These are phyloP conservation scores for Chenopodium formosanum DNA, from an alignment of 148 eudicot genomes.

Conservation along the genomic window DNA sequence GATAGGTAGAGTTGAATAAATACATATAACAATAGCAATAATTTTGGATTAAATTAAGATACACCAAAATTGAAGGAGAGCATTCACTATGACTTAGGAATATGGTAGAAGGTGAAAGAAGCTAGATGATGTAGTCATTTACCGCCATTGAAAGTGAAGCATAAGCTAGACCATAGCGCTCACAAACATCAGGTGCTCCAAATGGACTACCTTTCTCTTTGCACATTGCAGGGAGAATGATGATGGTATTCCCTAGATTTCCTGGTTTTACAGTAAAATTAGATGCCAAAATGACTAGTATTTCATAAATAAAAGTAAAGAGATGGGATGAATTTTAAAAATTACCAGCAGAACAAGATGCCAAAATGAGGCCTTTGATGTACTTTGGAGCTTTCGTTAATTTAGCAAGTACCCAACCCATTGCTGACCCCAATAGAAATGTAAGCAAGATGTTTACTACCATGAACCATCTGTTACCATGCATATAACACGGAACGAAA, in stretches of 20 bases:
- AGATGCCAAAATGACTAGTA: too few species aligned
- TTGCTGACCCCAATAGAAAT: conserved; percentile 38
- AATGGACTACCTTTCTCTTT: conserved; percentile 81
- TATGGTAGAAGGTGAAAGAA: too few species aligned
- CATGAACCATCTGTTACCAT: conserved; percentile 51
- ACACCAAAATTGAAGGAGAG: too few species aligned
- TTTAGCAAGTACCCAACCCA: conserved; percentile 44
- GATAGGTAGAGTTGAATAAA: too few species aligned
- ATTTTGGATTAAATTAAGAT: too few species aligned
- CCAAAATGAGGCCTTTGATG: conserved; percentile 42
- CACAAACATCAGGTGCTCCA: conserved; percentile 66
- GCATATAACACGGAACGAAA: not conserved
- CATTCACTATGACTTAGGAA: too few species aligned
- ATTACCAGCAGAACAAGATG: conserved; percentile 47
- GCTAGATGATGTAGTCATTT: conserved; percentile 10
- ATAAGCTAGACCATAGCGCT: conserved; percentile 58
- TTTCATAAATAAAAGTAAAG: too few species aligned
- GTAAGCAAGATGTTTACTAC: conserved; percentile 43
- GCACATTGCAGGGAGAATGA: conserved; percentile 86
- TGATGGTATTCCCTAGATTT: conserved; percentile 65
- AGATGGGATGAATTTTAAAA: not conserved
- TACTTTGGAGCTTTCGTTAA: conserved; percentile 42
- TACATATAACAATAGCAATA: too few species aligned
- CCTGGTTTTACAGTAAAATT: conserved; percentile 38
- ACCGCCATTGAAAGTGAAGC: conserved; percentile 96